Evolutionary conservation across 1,284 basidiomycete species (phyloP).

Genomic region (Cryptococcus maquisensis): DNA sequence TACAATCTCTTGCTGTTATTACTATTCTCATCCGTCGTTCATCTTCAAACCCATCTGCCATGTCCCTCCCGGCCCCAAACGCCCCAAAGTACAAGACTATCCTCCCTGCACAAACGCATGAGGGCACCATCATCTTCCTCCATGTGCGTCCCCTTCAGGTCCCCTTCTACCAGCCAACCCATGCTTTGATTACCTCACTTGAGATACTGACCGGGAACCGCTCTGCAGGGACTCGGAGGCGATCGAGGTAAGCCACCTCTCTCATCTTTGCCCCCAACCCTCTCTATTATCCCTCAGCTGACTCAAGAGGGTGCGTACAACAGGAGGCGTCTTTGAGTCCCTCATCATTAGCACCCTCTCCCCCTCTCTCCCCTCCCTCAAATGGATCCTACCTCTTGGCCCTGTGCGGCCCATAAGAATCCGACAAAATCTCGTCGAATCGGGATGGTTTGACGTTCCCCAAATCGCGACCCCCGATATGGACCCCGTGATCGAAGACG

Average conservation of each 20-base stretch:
- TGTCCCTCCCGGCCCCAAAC: too few relatives aligned
- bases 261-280: too few relatives aligned
- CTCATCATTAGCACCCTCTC: constrained; percentile 62
- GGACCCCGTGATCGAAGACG: constrained; percentile 62
- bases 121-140: constrained; percentile 80
- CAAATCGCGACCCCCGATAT: constrained; percentile 60
- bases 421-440: constrained; percentile 40
- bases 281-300: background rate
- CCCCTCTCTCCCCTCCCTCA: constrained; percentile 62
- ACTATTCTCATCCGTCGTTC: too few relatives aligned
- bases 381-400: constrained; percentile 78
- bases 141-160: constrained; percentile 58
- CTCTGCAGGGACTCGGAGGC: constrained; percentile 39
- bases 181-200: too few relatives aligned
- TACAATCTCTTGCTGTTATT: too few relatives aligned
- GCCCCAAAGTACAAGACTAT: too few relatives aligned
- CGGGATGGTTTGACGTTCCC: constrained; percentile 67
- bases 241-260: constrained; percentile 30
- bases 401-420: constrained; percentile 52
- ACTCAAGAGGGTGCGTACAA: constrained; percentile 49
- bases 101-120: constrained; percentile 52
- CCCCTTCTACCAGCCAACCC: background rate
- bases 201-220: background rate
- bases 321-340: constrained; percentile 62
- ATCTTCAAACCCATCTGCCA: too few relatives aligned